phyloP scores from a whole-genome alignment of 352 stramenopile genomes.

The Hyphochytrium catenoides region DNA sequence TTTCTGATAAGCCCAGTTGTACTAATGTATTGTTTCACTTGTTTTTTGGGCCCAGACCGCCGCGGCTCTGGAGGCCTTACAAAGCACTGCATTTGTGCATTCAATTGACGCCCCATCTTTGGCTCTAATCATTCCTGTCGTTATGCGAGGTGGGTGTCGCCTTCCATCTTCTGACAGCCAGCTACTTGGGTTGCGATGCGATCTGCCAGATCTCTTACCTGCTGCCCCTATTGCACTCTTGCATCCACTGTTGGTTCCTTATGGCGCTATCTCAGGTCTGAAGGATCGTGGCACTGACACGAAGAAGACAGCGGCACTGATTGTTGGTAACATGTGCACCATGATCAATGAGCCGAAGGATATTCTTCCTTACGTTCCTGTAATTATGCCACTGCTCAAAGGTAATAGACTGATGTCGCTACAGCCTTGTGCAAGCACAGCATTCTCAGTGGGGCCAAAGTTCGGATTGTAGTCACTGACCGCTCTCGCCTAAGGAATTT shows the following conservation, averaged over 20 bases:
- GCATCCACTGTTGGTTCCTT: no score
- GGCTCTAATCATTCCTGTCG: conserved; percentile 96
- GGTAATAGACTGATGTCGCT: no score
- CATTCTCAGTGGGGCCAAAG: conserved; percentile 31
- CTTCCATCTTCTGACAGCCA: no score
- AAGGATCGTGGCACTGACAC: conserved; percentile 84
- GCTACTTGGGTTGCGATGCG: no score
- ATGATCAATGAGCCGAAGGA: conserved; percentile 97
- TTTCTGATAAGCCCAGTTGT: no score
- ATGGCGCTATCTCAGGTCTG: no score
- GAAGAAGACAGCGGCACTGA: conserved; percentile 95
- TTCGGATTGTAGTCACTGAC: conserved; percentile 9
- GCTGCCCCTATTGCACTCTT: no score
- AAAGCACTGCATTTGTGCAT: conserved; percentile 95
- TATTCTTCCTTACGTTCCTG: conserved; percentile 91
- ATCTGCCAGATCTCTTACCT: no score
- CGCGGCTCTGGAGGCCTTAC: conserved; percentile 85
- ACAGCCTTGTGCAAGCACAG: no score
- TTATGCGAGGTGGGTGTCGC: conserved; percentile 89
- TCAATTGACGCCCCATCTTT: conserved; percentile 97
- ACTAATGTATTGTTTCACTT: no score
- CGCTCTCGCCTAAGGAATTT: conserved; percentile 30
- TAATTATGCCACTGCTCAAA: conserved; percentile 88
- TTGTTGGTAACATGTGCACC: conserved; percentile 96
- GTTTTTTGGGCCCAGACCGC: no score